Percentiles rank a stretch among this genome's conserved stretches.
These are phyloP conservation scores for Pseudopithomyces maydicus DNA, from an alignment of 2,329 filamentous ascomycete species.

Conservation along the genomic window DNA sequence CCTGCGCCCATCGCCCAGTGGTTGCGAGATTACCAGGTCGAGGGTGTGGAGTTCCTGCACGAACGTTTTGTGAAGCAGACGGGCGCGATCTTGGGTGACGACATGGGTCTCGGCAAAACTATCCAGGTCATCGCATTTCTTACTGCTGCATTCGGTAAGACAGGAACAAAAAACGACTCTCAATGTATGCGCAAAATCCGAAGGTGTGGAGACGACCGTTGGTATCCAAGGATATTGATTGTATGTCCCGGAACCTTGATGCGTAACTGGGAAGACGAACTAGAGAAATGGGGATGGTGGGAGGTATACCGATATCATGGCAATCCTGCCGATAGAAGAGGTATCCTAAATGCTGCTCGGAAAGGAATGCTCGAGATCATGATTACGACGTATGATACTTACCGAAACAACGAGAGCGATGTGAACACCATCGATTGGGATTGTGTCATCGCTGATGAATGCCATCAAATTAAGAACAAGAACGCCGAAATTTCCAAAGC, in stretches of 20 bases:
- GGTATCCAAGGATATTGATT: conserved; percentile 86
- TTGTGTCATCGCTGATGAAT: conserved; percentile 92
- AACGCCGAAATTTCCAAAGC: conserved; percentile 78
- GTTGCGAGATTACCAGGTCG: conserved; percentile 87
- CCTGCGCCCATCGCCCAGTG: conserved; percentile 91
- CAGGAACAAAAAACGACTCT: conserved; percentile 80
- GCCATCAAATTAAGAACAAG: conserved; percentile 83
- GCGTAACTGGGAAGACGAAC: conserved; percentile 86
- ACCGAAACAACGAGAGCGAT: conserved; percentile 73
- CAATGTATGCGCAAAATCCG: conserved; percentile 90
- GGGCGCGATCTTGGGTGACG: conserved; percentile 89
- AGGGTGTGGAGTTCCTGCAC: conserved; percentile 84
- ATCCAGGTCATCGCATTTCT: conserved; percentile 95
- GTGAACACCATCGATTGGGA: conserved; percentile 93
- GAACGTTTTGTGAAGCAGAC: conserved; percentile 88
- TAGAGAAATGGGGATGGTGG: conserved; percentile 96
- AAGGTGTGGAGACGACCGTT: conserved; percentile 60
- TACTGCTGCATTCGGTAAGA: conserved; percentile 91
- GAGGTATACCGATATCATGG: conserved; percentile 84
- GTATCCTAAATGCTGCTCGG: conserved; percentile 72
- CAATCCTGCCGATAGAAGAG: conserved; percentile 63
- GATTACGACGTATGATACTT: conserved; percentile 93
- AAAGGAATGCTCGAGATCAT: conserved; percentile 84
- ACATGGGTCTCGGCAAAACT: conserved; percentile 97
- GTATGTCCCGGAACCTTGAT: conserved; percentile 89